Evolutionary conservation across 441 rosid genomes (phyloP).

Genomic region (Heliophila coronopifolia): DNA sequence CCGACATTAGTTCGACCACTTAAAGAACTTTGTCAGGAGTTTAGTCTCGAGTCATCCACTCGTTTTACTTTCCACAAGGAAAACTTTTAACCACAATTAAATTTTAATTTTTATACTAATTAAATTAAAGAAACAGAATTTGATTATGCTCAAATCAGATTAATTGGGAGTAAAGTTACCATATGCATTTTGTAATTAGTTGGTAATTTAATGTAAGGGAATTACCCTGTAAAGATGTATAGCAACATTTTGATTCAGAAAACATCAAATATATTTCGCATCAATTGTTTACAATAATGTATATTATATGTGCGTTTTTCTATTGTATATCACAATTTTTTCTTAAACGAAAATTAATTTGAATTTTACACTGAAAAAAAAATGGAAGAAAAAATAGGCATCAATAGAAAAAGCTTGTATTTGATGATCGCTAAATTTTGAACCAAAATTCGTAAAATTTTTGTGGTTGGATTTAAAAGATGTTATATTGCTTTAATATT

Average conservation of each 20-base stretch:
- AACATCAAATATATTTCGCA: background rate
- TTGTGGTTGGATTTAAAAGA: too few relatives aligned
- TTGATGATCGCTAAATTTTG: too few relatives aligned
- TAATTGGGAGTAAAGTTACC: slow-evolving; percentile 1
- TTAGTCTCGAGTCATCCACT: slow-evolving; percentile 66
- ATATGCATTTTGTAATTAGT: slow-evolving; percentile 21
- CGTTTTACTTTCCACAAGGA: slow-evolving; percentile 91
- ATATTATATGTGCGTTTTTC: too few relatives aligned
- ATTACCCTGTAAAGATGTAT: slow-evolving; percentile 6
- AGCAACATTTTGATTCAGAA: slow-evolving; percentile 15
- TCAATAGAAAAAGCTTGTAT: too few relatives aligned
- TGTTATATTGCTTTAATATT: too few relatives aligned
- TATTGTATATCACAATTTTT: too few relatives aligned
- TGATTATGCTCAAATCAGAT: slow-evolving; percentile 9
- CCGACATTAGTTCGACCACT: slow-evolving; percentile 56
- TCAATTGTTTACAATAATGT: too few relatives aligned
- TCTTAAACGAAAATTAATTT: too few relatives aligned
- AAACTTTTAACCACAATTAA: slow-evolving; percentile 47
- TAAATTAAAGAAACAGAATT: slow-evolving; percentile 15
- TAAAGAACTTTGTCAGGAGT: slow-evolving; percentile 65
- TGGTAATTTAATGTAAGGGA: slow-evolving; percentile 15
- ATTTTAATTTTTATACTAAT: background rate
- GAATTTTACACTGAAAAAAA: too few relatives aligned
- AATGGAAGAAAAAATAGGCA: too few relatives aligned
- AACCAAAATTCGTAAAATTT: too few relatives aligned